Conservation (phyloP, 2,329 filamentous ascomycete species). For the Huntiella omanensis region DNA sequence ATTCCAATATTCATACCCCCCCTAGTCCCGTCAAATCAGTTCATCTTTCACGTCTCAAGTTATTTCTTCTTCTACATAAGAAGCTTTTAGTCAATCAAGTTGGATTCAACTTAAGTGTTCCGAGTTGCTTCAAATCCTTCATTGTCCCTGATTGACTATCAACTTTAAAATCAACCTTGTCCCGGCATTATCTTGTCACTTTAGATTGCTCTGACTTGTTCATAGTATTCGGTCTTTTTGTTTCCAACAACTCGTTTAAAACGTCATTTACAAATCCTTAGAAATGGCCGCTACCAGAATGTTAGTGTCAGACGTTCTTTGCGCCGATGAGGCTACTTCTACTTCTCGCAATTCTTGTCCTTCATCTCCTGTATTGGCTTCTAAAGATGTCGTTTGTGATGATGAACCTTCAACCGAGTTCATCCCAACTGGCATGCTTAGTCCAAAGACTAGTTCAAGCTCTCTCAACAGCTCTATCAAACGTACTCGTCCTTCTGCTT, state of each 20-base stretch:
- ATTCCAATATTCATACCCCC: neutral
- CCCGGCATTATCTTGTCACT: neutral
- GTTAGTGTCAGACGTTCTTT: conserved; percentile 5
- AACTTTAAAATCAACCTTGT: too few species aligned
- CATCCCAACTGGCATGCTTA: neutral
- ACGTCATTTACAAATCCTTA: neutral
- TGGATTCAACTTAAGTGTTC: too few species aligned
- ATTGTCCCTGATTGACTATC: too few species aligned
- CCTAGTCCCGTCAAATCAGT: too few species aligned
- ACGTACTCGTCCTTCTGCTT: neutral
- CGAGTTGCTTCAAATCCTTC: too few species aligned
- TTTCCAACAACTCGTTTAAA: neutral
- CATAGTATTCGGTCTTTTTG: neutral
- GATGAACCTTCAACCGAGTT: neutral
- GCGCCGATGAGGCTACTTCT: neutral
- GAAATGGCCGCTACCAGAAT: conserved; percentile 7
- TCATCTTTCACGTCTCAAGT: too few species aligned
- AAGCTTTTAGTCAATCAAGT: too few species aligned
- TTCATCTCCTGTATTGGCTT: neutral
- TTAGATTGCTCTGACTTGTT: too few species aligned
- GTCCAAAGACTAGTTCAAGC: conserved; percentile 6
- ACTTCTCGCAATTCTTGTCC: neutral
- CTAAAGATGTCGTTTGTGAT: neutral
- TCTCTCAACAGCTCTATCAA: conserved; percentile 1
- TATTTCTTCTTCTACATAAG: too few species aligned